These are phyloP conservation scores for Celoporthe dispersa DNA, from an alignment of 2,329 filamentous ascomycete species.

Conservation along the genomic window DNA sequence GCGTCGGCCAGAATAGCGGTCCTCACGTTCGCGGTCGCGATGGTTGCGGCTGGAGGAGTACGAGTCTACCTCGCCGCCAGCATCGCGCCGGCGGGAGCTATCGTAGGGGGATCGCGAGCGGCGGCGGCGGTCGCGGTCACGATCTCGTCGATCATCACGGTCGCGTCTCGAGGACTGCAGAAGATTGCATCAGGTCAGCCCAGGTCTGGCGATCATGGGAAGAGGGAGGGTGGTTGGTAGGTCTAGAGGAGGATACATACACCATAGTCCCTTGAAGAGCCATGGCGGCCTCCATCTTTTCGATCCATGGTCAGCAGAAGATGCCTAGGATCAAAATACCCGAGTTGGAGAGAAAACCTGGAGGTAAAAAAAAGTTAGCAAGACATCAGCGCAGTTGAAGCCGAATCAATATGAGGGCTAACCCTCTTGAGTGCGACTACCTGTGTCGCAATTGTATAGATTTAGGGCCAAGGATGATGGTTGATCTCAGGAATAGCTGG, in stretches of 20 bases:
- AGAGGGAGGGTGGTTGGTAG: background rate
- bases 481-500: slow-evolving; percentile 2
- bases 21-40: slow-evolving; percentile 90
- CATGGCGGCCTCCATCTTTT: slow-evolving; percentile 54
- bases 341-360: slow-evolving; percentile 48
- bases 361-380: slow-evolving; percentile 62
- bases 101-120: slow-evolving; percentile 88
- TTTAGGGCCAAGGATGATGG: background rate
- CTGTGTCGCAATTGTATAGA: background rate
- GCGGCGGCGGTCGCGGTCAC: slow-evolving; percentile 59
- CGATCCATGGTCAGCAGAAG: slow-evolving; percentile 34
- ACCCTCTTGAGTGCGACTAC: slow-evolving; percentile 18
- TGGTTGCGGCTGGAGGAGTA: slow-evolving; percentile 95
- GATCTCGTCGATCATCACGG: slow-evolving; percentile 42
- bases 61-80: slow-evolving; percentile 71
- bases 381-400: slow-evolving; percentile 79
- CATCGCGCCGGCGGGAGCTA: slow-evolving; percentile 72
- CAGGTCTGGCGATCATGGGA: background rate
- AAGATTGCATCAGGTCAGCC: slow-evolving; percentile 18
- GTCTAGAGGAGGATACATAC: slow-evolving; percentile 43
- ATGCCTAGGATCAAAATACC: slow-evolving; percentile 30
- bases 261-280: slow-evolving; percentile 58
- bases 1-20: slow-evolving; percentile 73
- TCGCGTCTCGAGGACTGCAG: slow-evolving; percentile 39
- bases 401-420: slow-evolving; percentile 34